A percentile compares a stretch with the other conserved stretches of the same genome.
These are phyloP conservation scores for Elaeis oleifera DNA, from an alignment of 202 grass and related monocot genomes.

Conservation along the genomic window DNA sequence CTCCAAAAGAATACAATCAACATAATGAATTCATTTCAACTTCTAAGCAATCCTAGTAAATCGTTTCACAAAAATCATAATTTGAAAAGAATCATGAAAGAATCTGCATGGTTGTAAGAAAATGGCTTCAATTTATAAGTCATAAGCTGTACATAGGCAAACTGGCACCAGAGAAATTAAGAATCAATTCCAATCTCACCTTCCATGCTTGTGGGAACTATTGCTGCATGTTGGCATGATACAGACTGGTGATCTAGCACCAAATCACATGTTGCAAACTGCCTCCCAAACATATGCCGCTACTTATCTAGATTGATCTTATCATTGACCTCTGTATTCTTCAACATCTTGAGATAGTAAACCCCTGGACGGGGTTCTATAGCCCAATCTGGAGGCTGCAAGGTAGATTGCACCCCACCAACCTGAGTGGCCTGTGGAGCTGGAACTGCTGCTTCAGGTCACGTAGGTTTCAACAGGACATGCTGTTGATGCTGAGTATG, in stretches of 20 bases:
- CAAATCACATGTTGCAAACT: constrained; percentile 72
- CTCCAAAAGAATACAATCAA: neutral
- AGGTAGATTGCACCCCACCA: constrained; percentile 69
- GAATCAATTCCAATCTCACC: constrained; percentile 30
- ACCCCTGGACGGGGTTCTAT: constrained; percentile 61
- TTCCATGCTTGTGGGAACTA: constrained; percentile 88
- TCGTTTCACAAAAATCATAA: no score
- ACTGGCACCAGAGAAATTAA: neutral
- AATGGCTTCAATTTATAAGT: no score
- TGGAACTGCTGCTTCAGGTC: constrained; percentile 17
- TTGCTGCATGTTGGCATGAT: constrained; percentile 88
- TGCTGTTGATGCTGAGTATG: constrained; percentile 23
- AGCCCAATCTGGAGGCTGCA: constrained; percentile 89
- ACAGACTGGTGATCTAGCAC: constrained; percentile 95
- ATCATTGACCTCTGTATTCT: constrained; percentile 76
- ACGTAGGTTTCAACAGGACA: constrained; percentile 9
- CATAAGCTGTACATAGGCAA: no score
- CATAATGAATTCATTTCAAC: no score
- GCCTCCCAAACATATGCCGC: constrained; percentile 95
- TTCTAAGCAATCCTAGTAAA: no score
- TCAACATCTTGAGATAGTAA: constrained; percentile 85
- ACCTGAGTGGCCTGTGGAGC: constrained; percentile 46
- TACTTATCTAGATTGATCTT: constrained; percentile 69
- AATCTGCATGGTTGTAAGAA: no score
- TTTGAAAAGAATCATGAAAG: no score